These are phyloP conservation scores for Ophiosphaerella herpotricha DNA, from an alignment of 2,329 filamentous ascomycete species.

Conservation along the genomic window DNA sequence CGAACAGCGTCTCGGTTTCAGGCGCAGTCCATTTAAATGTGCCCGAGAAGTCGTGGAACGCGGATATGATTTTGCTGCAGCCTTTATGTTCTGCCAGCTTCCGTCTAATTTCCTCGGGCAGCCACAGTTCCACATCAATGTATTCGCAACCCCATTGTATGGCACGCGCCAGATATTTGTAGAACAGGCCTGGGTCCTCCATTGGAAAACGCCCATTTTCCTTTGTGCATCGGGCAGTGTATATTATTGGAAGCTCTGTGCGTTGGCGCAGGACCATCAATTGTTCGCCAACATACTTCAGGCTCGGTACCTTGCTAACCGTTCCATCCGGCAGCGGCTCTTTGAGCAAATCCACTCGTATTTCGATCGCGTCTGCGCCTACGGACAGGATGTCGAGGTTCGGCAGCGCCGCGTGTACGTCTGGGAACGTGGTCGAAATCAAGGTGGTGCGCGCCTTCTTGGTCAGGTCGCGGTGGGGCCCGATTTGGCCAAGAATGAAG, in stretches of 20 bases:
- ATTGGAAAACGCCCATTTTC: slow-evolving; percentile 87
- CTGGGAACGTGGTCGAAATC: slow-evolving; percentile 86
- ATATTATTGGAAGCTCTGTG: slow-evolving; percentile 88
- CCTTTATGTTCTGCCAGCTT: slow-evolving; percentile 71
- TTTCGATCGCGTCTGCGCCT: slow-evolving; percentile 82
- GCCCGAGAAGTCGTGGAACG: slow-evolving; percentile 86
- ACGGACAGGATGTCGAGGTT: slow-evolving; percentile 88
- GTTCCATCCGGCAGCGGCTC: slow-evolving; percentile 65
- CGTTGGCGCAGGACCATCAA: slow-evolving; percentile 82
- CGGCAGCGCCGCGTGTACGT: slow-evolving; percentile 79
- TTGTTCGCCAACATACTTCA: slow-evolving; percentile 85
- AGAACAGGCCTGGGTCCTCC: slow-evolving; percentile 75
- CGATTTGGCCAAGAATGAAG: slow-evolving; percentile 78
- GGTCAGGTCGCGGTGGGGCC: slow-evolving; percentile 76
- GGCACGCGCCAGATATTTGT: slow-evolving; percentile 78
- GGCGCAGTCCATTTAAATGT: slow-evolving; percentile 81
- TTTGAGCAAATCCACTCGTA: slow-evolving; percentile 79
- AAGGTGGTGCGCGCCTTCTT: slow-evolving; percentile 80
- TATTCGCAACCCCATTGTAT: slow-evolving; percentile 91
- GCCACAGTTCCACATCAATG: slow-evolving; percentile 85
- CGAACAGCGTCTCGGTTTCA: slow-evolving; percentile 73
- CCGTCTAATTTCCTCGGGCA: slow-evolving; percentile 75
- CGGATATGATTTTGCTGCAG: slow-evolving; percentile 85
- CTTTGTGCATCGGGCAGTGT: slow-evolving; percentile 78
- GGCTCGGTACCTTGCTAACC: slow-evolving; percentile 70